Conservation (phyloP, 2,329 filamentous ascomycete species). For the Neurospora crassa region DNA sequence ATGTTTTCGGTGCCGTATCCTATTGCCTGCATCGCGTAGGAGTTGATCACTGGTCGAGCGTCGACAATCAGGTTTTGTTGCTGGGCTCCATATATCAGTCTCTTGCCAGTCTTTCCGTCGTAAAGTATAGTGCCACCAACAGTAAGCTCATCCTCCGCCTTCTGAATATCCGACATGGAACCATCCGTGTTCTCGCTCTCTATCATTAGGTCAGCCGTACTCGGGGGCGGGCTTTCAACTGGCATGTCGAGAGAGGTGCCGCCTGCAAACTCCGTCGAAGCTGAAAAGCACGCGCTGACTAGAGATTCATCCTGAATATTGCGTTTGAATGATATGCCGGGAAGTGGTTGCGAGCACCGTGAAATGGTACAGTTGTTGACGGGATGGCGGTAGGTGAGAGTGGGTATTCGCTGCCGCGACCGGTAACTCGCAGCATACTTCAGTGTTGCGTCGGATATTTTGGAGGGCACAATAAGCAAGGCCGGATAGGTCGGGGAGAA, state of each 20-base stretch:
- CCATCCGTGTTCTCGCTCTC: constrained; percentile 28
- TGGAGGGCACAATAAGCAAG: constrained; percentile 72
- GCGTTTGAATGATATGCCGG: constrained; percentile 76
- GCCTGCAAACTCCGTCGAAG: constrained; percentile 35
- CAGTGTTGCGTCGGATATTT: constrained; percentile 92
- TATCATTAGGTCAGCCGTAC: constrained; percentile 39
- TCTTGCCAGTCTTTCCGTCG: constrained; percentile 51
- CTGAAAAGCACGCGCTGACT: constrained; percentile 84
- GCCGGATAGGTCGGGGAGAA: constrained; percentile 92
- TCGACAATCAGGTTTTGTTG: constrained; percentile 94
- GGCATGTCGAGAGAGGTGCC: constrained; percentile 24
- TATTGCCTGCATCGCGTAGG: constrained; percentile 85
- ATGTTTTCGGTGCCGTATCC: constrained; percentile 95
- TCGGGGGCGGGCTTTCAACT: constrained; percentile 34
- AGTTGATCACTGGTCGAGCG: constrained; percentile 87
- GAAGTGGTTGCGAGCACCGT: constrained; percentile 82
- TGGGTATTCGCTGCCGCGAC: constrained; percentile 80
- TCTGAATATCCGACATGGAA: constrained; percentile 53
- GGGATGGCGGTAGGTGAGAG: constrained; percentile 87
- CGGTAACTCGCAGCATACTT: constrained; percentile 89
- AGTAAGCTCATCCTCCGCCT: constrained; percentile 60
- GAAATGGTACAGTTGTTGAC: constrained; percentile 97
- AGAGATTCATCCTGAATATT: constrained; percentile 95
- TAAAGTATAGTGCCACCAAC: constrained; percentile 38
- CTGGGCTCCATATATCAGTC: constrained; percentile 78